Conservation (phyloP, 176 grass and related monocot genomes). For the Oryza nivara region DNA sequence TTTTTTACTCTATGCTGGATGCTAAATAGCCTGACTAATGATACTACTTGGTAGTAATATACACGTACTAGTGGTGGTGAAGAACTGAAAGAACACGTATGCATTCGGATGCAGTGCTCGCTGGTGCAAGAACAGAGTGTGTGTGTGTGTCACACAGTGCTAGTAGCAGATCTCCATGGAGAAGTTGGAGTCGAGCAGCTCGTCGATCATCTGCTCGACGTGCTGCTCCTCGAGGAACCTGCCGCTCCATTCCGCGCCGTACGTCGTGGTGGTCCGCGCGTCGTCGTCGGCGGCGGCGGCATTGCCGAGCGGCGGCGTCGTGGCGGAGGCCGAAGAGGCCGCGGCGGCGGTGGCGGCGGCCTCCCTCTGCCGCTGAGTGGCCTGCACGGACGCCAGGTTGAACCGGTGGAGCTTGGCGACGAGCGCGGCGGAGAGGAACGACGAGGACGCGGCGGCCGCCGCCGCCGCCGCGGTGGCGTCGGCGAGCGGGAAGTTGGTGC, state of each 20-base stretch:
- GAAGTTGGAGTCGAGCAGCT: slow-evolving; percentile 84
- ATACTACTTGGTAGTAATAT: slow-evolving; percentile 28
- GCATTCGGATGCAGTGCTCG: neutral
- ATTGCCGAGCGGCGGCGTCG: slow-evolving; percentile 12
- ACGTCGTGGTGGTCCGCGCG: neutral
- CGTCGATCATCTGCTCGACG: slow-evolving; percentile 96
- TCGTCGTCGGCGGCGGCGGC: neutral
- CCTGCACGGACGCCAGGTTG: slow-evolving; percentile 79
- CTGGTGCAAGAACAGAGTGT: neutral
- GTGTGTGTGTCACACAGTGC: neutral
- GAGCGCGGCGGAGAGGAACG: slow-evolving; percentile 73
- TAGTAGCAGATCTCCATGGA: slow-evolving; percentile 86
- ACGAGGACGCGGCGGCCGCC: neutral
- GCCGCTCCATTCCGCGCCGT: slow-evolving; percentile 31
- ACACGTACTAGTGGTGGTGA: neutral
- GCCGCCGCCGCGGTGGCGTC: neutral
- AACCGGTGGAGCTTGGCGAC: slow-evolving; percentile 78
- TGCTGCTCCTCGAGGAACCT: slow-evolving; percentile 75
- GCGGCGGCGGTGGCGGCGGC: neutral
- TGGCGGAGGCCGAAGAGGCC: neutral
- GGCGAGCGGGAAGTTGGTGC: slow-evolving; percentile 72
- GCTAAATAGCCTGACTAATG: slow-evolving; percentile 14
- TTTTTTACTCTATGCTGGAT: slow-evolving; percentile 16
- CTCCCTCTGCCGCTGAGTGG: slow-evolving; percentile 52
- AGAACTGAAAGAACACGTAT: neutral